phyloP scores from a whole-genome alignment of 164 flowering plant species.

The Tetracentron sinense region DNA sequence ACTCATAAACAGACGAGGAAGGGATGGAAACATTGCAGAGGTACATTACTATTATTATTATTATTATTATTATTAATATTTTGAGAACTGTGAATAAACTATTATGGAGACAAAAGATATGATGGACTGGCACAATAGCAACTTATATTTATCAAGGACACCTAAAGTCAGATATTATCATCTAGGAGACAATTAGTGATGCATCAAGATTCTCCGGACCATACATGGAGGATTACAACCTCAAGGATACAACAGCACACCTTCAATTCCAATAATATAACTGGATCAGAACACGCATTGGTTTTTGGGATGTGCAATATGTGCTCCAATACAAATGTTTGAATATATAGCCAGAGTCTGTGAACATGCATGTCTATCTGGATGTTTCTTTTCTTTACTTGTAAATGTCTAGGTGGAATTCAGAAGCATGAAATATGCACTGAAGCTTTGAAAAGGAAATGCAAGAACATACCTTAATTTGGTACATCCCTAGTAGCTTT shows the following conservation, averaged over 20 bases:
- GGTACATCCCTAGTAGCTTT: constrained; percentile 93
- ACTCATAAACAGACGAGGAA: no score
- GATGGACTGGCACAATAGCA: no score
- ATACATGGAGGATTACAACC: background rate
- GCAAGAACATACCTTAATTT: constrained; percentile 66
- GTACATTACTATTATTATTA: no score
- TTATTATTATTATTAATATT: no score
- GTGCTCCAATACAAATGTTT: background rate
- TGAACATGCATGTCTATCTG: background rate
- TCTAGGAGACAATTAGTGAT: background rate
- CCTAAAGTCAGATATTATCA: background rate
- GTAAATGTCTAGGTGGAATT: no score
- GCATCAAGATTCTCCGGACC: background rate
- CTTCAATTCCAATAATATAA: background rate
- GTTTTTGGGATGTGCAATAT: background rate
- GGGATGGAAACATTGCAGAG: no score
- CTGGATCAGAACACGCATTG: background rate
- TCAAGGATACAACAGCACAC: background rate
- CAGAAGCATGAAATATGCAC: constrained; percentile 1
- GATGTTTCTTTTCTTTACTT: no score
- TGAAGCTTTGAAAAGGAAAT: background rate
- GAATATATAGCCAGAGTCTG: background rate
- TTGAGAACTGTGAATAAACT: no score
- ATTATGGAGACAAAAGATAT: no score
- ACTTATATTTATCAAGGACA: background rate